Base-by-base conservation (phyloP, 352 stramenopile genomes). In the Phytopythium ostracodes region DNA sequence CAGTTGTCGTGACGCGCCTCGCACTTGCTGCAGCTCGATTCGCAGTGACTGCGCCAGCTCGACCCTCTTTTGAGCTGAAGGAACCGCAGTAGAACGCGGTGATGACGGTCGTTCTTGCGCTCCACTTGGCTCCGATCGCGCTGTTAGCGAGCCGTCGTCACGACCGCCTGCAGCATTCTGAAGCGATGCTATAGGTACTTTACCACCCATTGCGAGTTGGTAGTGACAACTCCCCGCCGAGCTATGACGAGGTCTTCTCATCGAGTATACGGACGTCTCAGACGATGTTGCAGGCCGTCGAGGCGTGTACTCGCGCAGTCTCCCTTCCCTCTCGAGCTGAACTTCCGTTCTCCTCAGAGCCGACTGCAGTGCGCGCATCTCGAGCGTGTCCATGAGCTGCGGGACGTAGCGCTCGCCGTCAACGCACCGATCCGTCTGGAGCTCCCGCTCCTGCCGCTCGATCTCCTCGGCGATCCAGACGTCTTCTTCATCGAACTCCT, bases 311-410 rank as follows among this genome's bases (percentile, higher is more conserved):
- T 87, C 77, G 22, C 70, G 70, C 60, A 91, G 52, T 33, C 70
- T 77, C 0, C 79, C 81, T 20, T 88, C 68, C 24, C 66, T 64
- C 38, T 71, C 53, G 15, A 89, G 65, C 22, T 79, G 71, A 2
- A 58, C 49, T 43, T 87, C 73, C 17, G 62, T 82, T 14, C 76
- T 72, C 2, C 59, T 56, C 24, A 89, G 56, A 18, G 71, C 62
- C 44, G 52, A 53, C n/a, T 78, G 73, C 53, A 91, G 56, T 38
- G 63, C 38, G 5, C 70, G 65, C 59, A 89, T 85, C 44, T 76
- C 77, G 17, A 67, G 56, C 8, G 64, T 75, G 58, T 90, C 76
- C 81, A 90, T 89, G 44, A 88, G 58, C 57, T 83, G 73, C 17
- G 77, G 67, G 5, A 61, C 72, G 57, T 88, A 89, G 15, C 40